Percentiles rank a stretch among this genome's conserved stretches.
Conservation (phyloP, 257 asterid genomes). For the Penstemon barbatus region DNA sequence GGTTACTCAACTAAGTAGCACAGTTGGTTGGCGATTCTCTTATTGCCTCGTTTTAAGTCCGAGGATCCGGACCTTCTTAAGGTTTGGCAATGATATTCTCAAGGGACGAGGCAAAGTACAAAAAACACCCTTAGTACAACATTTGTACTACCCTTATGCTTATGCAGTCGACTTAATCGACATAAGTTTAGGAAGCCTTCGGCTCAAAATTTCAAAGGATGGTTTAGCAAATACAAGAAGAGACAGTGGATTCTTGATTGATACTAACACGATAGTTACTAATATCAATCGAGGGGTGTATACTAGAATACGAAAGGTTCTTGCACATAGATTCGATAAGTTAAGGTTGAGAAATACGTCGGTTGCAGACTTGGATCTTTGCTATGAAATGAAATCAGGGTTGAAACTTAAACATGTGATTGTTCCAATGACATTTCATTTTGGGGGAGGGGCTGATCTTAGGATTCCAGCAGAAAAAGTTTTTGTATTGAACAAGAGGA, state of each 20-base stretch:
- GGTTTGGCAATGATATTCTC: constrained; percentile 8
- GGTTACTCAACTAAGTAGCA: neutral
- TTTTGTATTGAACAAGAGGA: neutral
- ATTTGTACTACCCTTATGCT: constrained; percentile 2
- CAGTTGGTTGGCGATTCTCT: neutral
- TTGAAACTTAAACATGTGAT: constrained; percentile 1
- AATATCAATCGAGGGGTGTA: neutral
- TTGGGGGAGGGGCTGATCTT: neutral
- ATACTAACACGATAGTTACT: neutral
- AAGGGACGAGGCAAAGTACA: neutral
- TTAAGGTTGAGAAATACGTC: neutral
- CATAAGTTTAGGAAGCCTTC: neutral
- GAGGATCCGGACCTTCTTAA: neutral
- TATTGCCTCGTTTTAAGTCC: neutral
- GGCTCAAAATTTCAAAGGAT: neutral
- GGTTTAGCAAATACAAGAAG: neutral
- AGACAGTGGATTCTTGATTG: neutral
- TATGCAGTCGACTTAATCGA: neutral
- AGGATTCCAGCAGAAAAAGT: neutral
- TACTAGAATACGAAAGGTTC: constrained; percentile 1
- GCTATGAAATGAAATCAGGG: neutral
- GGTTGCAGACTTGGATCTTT: neutral
- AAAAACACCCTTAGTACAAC: neutral
- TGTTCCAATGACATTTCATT: constrained; percentile 9
- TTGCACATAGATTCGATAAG: neutral